Evolutionary conservation across 2,329 filamentous ascomycete species (phyloP), one percentile per base, ranked within the genome.

Genomic region (Claviceps citrina): DNA sequence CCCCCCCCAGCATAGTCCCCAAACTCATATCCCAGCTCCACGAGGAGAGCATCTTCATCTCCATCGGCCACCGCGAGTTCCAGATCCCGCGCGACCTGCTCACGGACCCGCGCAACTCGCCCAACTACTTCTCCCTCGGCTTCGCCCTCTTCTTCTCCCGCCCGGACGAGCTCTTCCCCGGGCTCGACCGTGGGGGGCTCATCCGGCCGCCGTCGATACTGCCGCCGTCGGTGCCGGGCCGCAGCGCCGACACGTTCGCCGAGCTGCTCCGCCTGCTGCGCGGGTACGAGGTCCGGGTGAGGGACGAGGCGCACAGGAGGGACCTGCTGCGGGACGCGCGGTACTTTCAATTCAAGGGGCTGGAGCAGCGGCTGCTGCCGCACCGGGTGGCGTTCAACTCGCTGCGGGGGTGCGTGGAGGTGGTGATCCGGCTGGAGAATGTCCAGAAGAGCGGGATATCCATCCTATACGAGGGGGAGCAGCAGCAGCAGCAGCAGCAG

Each of bases 41-140:
- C 59, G 84, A 89, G 50, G 84, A 85, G 46, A 83, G 83, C 51
- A 93, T 95, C 54, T 93, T 87, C 65, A 86, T 94, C 52, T 81
- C 83, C 45, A 89, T 96, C 51, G 89, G 89, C 44, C 76, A 84
- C 49, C 76, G 73, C 43, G 78, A 91, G 51, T 96, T 96, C 60
- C 81, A 86, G 55, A 87, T 96, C 47, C 83, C 87, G 2, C 81
- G 86, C 46, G 84, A 93, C 50, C 69, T 93, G 45, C 93, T 96
- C 59, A 80, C 74, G 24, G 73, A 75, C 27, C 84, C 86, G 1
- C 89, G 87, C 20, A 87, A 96, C 61, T 79, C 77, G n/a, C 87
- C 87, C 10, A 96, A 96, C 59, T 96, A 86, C 68, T 96, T 96
- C 66, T 81, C 85, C 0, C 72, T 95, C 3, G 87, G 87, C 43